Evolutionary conservation across 2,329 filamentous ascomycete genomes (phyloP), one percentile per base, ranked within the genome.

Genomic region (Endothia cerciana): DNA sequence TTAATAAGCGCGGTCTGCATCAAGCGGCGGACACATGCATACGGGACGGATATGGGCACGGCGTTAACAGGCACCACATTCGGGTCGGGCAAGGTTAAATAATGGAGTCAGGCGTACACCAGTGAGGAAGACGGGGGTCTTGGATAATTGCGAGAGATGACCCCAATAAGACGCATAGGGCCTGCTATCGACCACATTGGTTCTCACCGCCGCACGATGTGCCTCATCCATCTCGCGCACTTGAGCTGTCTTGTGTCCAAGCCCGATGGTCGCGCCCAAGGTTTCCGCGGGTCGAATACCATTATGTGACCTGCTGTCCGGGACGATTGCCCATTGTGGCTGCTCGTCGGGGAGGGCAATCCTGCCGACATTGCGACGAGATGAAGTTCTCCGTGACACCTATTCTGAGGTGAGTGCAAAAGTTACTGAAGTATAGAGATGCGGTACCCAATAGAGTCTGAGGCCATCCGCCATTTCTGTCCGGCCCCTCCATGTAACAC

Each of bases 71-170:
- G 17, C 15, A 55, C 28, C 51, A 55, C 17, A 55, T 55, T 33
- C 10, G 51, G 51, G 7, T 55, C 51, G 51, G 51, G 22, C n/a
- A 36, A 36, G 51, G 51, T 36, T 55, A 19, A 55, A 36, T n/a
- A 55, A 55, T 36, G 51, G 51, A 33, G 51, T 55, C 51, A 55
- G 51, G 51, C 51, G 51, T 28, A 55, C 49, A 55, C 30, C 51
- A 33, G 30, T 11, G 25, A 33, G 15, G 49, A 25, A 28, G 13
- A 19, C 4, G 22, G 47, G 25, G 13, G 8, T 7, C 25, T 25
- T 55, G 51, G 17, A 55, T 55, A 55, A 55, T 55, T 19, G 30
- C 25, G 5, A 30, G 28, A 55, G 28, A 51, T 28, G 47, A 51
- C 47, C 7, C 25, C 47, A 25, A 22, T 22, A 28, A 28, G 22